Conservation (phyloP, 1,284 basidiomycete genomes). For the Leccinum angustisporum region DNA sequence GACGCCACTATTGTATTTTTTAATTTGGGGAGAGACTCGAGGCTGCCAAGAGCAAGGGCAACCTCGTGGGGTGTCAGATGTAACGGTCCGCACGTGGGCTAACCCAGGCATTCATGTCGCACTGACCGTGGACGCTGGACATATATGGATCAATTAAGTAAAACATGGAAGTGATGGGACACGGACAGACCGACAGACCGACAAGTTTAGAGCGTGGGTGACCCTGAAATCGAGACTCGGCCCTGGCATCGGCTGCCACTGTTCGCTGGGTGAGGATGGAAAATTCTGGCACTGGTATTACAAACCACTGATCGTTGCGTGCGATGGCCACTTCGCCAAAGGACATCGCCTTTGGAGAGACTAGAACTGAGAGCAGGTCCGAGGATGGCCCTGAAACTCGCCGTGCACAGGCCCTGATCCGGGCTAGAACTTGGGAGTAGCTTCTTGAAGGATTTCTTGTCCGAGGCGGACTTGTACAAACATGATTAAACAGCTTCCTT, state of each 20-base stretch:
- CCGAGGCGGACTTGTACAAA: conserved; percentile 9
- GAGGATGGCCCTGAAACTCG: conserved; percentile 14
- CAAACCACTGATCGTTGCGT: background rate
- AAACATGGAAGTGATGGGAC: background rate
- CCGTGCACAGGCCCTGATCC: conserved; percentile 17
- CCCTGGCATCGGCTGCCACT: background rate
- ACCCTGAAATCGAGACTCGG: background rate
- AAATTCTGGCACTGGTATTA: background rate
- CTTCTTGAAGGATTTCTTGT: background rate
- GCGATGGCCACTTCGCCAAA: background rate
- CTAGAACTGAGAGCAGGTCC: background rate
- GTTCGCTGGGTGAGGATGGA: no score
- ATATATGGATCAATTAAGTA: background rate
- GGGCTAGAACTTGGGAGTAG: background rate
- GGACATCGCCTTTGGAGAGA: background rate
- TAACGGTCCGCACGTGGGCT: background rate
- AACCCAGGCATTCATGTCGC: background rate
- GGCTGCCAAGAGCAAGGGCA: background rate
- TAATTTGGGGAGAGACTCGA: background rate
- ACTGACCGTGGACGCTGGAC: background rate
- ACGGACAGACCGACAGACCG: background rate
- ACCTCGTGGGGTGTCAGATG: conserved; percentile 22
- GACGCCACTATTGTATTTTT: background rate
- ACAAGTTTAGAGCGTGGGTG: background rate
- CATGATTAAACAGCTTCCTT: conserved; percentile 14